Conservation (phyloP, 2,329 filamentous ascomycete genomes). For the Fusarium miscanthi region DNA sequence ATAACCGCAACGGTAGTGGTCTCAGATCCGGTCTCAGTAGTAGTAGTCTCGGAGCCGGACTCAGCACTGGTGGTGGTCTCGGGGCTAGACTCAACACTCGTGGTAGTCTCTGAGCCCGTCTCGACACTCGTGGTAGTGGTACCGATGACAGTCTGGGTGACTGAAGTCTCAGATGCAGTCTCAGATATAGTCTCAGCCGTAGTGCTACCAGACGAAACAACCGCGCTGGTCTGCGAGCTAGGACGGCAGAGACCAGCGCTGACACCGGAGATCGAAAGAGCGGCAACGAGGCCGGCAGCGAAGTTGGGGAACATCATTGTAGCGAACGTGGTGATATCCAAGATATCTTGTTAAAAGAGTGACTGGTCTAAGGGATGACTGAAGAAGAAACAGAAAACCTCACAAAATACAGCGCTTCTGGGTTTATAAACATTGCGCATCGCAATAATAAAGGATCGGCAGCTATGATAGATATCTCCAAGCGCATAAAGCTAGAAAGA, state of each 20-base stretch:
- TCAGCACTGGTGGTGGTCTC: neutral
- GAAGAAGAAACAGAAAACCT: neutral
- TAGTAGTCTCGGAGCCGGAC: neutral
- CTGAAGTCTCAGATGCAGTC: neutral
- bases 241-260: conserved; percentile 10
- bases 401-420: neutral
- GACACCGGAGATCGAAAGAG: neutral
- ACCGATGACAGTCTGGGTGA: neutral
- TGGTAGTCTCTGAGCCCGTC: neutral
- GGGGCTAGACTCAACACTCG: neutral
- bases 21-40: neutral
- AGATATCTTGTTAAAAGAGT: conserved; percentile 7
- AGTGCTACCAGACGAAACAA: neutral
- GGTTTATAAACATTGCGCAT: neutral
- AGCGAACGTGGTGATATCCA: neutral
- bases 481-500: neutral
- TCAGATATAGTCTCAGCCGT: neutral
- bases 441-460: neutral
- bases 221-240: neutral
- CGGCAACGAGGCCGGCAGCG: neutral
- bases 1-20: fast-evolving
- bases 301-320: conserved; percentile 5
- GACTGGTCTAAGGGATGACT: neutral
- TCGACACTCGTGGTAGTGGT: neutral
- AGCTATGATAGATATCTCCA: neutral